Base-by-base conservation (phyloP, 495 filamentous ascomycete species). In the Podospora comata region DNA sequence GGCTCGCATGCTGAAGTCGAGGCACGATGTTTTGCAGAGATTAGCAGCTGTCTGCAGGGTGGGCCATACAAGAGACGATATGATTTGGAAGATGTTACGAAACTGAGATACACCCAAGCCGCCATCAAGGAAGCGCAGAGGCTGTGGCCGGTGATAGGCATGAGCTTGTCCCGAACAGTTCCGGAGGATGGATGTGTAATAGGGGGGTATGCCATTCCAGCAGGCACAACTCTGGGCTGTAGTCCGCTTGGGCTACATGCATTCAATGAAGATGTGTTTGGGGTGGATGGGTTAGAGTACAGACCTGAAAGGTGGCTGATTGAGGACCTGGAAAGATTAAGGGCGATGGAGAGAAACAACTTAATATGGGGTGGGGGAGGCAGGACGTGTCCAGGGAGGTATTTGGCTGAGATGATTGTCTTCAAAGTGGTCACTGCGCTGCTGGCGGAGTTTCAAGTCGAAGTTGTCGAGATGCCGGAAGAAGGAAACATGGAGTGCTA, bases 381-480 rank as follows among this genome's bases (percentile, higher is more conserved):
- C 5, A 77, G 90, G 48, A 84, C 86, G 3, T 92, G 90, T 75
- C 89, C 91, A 65, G 90, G 90, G 4, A 84, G 85, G 67, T 88
- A 91, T 68, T 80, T 92, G 60, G 85, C 85, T 28, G 79, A 88
- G 73, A 69, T 91, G 73, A 84, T 91, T 70, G 80, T 91, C 18
- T 82, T 84, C 65, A 92, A 91, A 75, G 73, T 89, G 2, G 82
- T 91, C 7, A 84, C 87, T 11, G 84, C 82, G n/a, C 76, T 92
- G 60, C 74, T 90, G 60, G 79, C 80, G 15, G 79, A 82, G 63
- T 92, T 91, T 72, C 85, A 88, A 4, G 67, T 81, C 16, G 65
- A 76, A 62, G 65, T 81, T 4, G 71, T 70, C 7, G 19, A 58
- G 1, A 71, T 74, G 67, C 74, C 75, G 11, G 48, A 58, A 1